Evolutionary conservation across 192 early-diverging fungal species (phyloP), one percentile per base, ranked within the genome.

Genomic region (Chytriomyces sp.): DNA sequence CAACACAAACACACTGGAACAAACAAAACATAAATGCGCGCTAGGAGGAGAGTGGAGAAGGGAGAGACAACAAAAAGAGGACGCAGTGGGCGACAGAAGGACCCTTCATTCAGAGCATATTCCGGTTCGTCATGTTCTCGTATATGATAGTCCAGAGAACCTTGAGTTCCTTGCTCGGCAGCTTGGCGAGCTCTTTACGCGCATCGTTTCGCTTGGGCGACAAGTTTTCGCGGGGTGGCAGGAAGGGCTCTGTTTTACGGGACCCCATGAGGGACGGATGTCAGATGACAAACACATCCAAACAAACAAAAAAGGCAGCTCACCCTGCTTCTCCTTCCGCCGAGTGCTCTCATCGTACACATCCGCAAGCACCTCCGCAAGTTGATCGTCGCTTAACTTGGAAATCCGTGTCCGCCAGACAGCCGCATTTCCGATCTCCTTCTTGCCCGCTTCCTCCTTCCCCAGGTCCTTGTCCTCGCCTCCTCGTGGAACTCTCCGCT

Each of bases 341-440:
- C 74, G 68, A 0, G 57, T 76, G 34, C 71, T 72, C 61, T 76
- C 70, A 64, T 76, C 75, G 37, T 31, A 64, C 34, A 76, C 75
- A 34, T 76, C 68, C 10, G 68, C 69, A 31, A 63, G 56, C n/a
- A 72, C 67, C 39, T 76, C 75, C 5, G 63, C 69, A 44, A 76
- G 38, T 55, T 76, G 67, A 26, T 76, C 75, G 56, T 70, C 62
- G 10, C 69, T 39, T 7, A 72, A 34, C 59, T 72, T 76, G 25
- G 69, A 49, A 64, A 71, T 72, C 63, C 63, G 19, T 3, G 7
- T 37, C 40, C 70, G 22, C 64, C 63, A 64, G 19, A 56, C 74
- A n/a, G 26, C 37, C 19, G 67, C 65, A 61, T 71, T 59, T 12
- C 30, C 71, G 19, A 34, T n/a, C 38, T 66, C 64, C 49, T 40